These are phyloP conservation scores for Xerocomellus dryophilus DNA, from an alignment of 768 basidiomycete genomes.

Conservation along the genomic window DNA sequence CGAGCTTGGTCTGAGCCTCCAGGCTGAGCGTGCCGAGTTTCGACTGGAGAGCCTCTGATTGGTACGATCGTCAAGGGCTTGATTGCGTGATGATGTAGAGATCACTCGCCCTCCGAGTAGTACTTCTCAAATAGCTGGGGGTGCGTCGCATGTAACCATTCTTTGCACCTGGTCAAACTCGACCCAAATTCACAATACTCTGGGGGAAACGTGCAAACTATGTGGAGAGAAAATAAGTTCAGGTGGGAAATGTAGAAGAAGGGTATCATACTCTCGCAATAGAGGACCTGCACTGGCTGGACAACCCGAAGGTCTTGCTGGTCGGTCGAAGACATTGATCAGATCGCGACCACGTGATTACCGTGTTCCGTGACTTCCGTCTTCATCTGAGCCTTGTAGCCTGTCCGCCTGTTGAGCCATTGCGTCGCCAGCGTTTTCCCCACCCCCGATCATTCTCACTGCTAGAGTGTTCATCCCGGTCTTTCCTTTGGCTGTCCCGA, in stretches of 20 bases:
- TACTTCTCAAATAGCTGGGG: conserved; percentile 70
- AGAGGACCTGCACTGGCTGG: conserved; percentile 57
- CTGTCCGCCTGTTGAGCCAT: too few species aligned
- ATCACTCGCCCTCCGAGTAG: conserved; percentile 79
- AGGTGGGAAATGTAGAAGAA: neutral
- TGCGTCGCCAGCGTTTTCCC: too few species aligned
- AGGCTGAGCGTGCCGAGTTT: conserved; percentile 78
- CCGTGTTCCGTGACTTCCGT: too few species aligned
- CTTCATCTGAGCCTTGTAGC: too few species aligned
- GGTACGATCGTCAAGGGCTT: conserved; percentile 4
- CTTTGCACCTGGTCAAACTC: conserved; percentile 84
- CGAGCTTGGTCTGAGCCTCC: conserved; percentile 76
- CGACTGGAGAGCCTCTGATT: conserved; percentile 69
- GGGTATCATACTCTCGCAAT: conserved; percentile 56
- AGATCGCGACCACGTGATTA: conserved; percentile 23
- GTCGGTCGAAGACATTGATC: conserved; percentile 32
- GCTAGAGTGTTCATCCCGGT: too few species aligned
- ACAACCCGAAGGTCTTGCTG: conserved; percentile 28
- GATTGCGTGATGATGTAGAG: neutral
- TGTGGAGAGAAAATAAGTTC: neutral
- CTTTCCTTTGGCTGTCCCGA: too few species aligned
- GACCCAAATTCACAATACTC: conserved; percentile 98
- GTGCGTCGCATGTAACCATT: conserved; percentile 76
- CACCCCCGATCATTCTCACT: too few species aligned
- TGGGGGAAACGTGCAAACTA: conserved; percentile 86